phyloP scores from a whole-genome alignment of 306 rosid species.

The Lathyrus sativus region DNA sequence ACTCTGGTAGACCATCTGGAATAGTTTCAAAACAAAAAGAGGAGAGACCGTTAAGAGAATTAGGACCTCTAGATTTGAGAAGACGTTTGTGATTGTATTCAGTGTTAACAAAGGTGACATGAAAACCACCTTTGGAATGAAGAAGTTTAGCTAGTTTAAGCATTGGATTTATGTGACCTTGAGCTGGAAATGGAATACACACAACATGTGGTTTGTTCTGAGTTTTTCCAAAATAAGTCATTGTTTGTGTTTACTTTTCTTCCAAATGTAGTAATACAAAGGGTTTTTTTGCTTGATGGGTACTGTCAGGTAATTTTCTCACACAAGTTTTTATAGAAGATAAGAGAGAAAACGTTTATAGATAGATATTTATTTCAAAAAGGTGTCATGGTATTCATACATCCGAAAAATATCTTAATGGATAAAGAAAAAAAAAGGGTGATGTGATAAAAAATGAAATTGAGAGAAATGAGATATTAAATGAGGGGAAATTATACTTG shows the following conservation, averaged over 20 bases:
- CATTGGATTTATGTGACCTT: slow-evolving; percentile 56
- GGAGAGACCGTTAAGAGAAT: slow-evolving; percentile 34
- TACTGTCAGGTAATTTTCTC: too few relatives aligned
- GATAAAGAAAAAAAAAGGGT: too few relatives aligned
- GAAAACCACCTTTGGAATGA: slow-evolving; percentile 42
- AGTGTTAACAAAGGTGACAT: slow-evolving; percentile 45
- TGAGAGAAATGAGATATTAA: too few relatives aligned
- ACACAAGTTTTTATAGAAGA: too few relatives aligned
- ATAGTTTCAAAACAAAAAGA: slow-evolving; percentile 41
- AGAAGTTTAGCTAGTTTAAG: slow-evolving; percentile 46
- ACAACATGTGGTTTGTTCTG: slow-evolving; percentile 39
- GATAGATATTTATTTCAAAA: too few relatives aligned
- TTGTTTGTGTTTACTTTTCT: not conserved
- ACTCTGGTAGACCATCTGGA: slow-evolving; percentile 64
- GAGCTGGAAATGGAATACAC: slow-evolving; percentile 49
- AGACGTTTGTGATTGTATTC: slow-evolving; percentile 46
- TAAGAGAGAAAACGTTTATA: too few relatives aligned
- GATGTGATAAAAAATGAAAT: too few relatives aligned
- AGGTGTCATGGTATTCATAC: too few relatives aligned
- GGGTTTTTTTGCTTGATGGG: too few relatives aligned
- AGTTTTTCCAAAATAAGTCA: not conserved
- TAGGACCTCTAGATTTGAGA: slow-evolving; percentile 40
- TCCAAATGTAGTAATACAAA: too few relatives aligned
- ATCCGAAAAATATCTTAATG: too few relatives aligned
- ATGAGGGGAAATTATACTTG: too few relatives aligned